Base-by-base conservation (phyloP, 2,329 filamentous ascomycete genomes). In the Cyphellophora attinorum region DNA sequence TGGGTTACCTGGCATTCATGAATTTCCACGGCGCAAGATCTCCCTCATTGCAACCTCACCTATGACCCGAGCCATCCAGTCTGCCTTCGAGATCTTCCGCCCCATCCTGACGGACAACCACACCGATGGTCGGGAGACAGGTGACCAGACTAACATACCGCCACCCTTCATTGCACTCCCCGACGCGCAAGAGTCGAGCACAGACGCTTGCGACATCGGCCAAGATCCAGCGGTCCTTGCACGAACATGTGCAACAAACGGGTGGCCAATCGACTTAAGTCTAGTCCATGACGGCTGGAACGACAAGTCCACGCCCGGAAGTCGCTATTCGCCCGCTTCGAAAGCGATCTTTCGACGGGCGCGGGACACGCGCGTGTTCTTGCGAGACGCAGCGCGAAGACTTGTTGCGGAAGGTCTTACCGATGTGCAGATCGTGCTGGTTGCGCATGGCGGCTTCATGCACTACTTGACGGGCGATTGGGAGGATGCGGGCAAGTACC, bases 391-490 rank as follows among this genome's bases (percentile, higher is more conserved):
- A 15, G 74, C 75, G 5, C 63, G 83, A 27, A 48, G 62, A 8
- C 76, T 70, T 60, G 53, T 89, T n/a, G n/a, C n/a, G n/a, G n/a
- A n/a, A n/a, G n/a, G n/a, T n/a, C n/a, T n/a, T n/a, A 25, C 10
- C 21, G 77, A 81, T 50, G 64, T 61, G 3, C 72, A 88, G 46
- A 72, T 93, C 17, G 74, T 79, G 0, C 67, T 85, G 2, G 83
- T 91, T 5, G 81, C 83, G 3, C 85, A 93, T 50, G 85, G 85
- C 1, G 82, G 81, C 1, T 81, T 86, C 47, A 54, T 93, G 49
- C 85, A 93, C 55, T 91, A 84, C 50, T 61, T 93, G 41, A 88
- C 83, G 0, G 74, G 85, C 46, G 85, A 93, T 50, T 91, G 78
- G 74, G 65, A 74, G 33, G 80, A 75, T 27, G 68, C 46, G 49